Evolutionary conservation across 371 early-diverging fungal species (phyloP), one percentile per base, ranked within the genome.

Genomic region (Synchytrium microbalum): DNA sequence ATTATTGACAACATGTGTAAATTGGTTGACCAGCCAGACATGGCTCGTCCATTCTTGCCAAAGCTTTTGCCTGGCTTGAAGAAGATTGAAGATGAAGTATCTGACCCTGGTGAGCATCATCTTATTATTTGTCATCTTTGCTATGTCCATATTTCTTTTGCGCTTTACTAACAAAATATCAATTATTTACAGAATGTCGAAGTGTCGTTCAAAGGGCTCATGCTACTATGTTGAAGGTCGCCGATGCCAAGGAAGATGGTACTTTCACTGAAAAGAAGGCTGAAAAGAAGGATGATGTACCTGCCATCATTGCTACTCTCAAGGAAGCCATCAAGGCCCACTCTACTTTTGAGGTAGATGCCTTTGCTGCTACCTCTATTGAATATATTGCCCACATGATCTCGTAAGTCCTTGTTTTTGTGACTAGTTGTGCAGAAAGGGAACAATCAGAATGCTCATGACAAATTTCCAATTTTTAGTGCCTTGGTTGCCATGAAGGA

Each of bases 1-100:
- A 87, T 88, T 65, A 85, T 88, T 57, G 87, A 88, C 72, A 91
- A 91, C 75, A 84, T 91, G 84, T 89, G 84, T 72, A 90, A 90
- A 78, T 83, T 91, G 38, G 90, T 89, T 64, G 79, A 85, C 67
- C 83, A 88, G 73, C 90, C 92, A 30, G 80, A 79, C 60, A 86
- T 88, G 26, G 90, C 89, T 61, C 86, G 83, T 19, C 90, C 85
- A 69, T 91, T 91, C 81, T 74, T 91, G 75, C 90, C 90, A 59
- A 77, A 84, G 64, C 78, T 91, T 64, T 71, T 91, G 57, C 92
- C 92, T 25, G 88, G 86, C 62, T 75, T 91, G 38, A 85, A 88
- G 60, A 79, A 83, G 62, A 81, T 88, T 61, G 82, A 86, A 54
- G 92, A 91, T 52, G 81, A 84, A n/a, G 88, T 83, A 59, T 86